Evolutionary conservation across 2,329 filamentous ascomycete genomes (phyloP).

Genomic region (Chaetomiaceae sp.): DNA sequence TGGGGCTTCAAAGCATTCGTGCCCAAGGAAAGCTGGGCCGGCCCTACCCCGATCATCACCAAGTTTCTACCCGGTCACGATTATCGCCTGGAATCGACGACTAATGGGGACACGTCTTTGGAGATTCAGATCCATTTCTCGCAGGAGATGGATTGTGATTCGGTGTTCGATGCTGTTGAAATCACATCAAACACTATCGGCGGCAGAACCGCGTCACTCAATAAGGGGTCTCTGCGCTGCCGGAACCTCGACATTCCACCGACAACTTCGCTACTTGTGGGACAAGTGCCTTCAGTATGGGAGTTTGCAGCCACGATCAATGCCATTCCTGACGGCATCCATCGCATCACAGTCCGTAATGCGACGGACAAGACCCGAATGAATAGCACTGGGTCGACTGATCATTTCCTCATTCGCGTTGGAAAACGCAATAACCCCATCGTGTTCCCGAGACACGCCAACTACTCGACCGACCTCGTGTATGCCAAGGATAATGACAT

Average conservation of each 20-base stretch:
- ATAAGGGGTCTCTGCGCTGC: constrained; percentile 45
- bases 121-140: constrained; percentile 55
- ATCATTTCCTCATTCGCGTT: constrained; percentile 58
- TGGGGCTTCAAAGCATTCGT: constrained; percentile 59
- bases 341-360: constrained; percentile 54
- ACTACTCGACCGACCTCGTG: constrained; percentile 54
- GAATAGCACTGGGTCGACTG: constrained; percentile 37
- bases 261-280: constrained; percentile 39
- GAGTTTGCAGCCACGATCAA: constrained; percentile 49
- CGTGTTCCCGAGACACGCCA: constrained; percentile 51
- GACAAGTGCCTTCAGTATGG: constrained; percentile 51
- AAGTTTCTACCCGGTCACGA: constrained; percentile 59
- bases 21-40: constrained; percentile 46
- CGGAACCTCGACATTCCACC: constrained; percentile 31
- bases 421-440: constrained; percentile 55
- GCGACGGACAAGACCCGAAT: constrained; percentile 35
- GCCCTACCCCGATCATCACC: constrained; percentile 53
- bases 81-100: constrained; percentile 45
- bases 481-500: constrained; percentile 34
- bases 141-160: constrained; percentile 54
- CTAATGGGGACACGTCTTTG: constrained; percentile 21
- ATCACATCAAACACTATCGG: constrained; percentile 52
- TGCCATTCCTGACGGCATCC: constrained; percentile 57
- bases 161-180: constrained; percentile 45
- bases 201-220: constrained; percentile 40